Conservation (phyloP, 1,139 yeast genomes). For the Debaryomyces psychrophilus region DNA sequence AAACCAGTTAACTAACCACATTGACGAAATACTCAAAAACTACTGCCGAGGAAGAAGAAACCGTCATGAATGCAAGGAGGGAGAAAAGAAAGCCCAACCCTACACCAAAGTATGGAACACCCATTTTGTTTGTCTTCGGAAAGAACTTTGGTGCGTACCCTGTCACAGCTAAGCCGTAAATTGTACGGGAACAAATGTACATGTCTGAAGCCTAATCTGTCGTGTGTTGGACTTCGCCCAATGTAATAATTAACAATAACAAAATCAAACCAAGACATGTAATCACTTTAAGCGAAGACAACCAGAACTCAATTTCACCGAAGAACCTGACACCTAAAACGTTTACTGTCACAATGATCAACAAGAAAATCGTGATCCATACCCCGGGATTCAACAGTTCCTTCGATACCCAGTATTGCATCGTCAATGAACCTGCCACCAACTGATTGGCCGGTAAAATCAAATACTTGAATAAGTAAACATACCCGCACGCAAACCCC, state of each 20-base stretch:
- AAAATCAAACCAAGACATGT: slow-evolving; percentile 59
- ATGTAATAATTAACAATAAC: slow-evolving; percentile 50
- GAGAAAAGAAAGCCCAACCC: slow-evolving; percentile 9
- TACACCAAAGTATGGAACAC: slow-evolving; percentile 35
- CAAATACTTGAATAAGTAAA: slow-evolving; percentile 59
- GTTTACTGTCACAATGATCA: slow-evolving; percentile 53
- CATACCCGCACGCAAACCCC: slow-evolving; percentile 76
- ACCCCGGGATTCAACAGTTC: slow-evolving; percentile 58
- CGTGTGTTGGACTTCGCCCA: slow-evolving; percentile 63
- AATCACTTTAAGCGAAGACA: slow-evolving; percentile 58
- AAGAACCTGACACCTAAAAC: slow-evolving; percentile 63
- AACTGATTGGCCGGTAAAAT: slow-evolving; percentile 66
- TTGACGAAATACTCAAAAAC: slow-evolving; percentile 71
- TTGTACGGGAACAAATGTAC: slow-evolving; percentile 51
- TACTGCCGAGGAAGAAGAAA: slow-evolving; percentile 49
- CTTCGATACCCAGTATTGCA: slow-evolving; percentile 61
- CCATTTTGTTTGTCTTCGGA: slow-evolving; percentile 39
- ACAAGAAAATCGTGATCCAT: slow-evolving; percentile 58
- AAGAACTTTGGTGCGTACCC: slow-evolving; percentile 48
- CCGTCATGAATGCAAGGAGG: slow-evolving; percentile 61
- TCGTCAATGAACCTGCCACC: slow-evolving; percentile 62
- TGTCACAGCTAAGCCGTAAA: slow-evolving; percentile 48
- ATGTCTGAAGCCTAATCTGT: slow-evolving; percentile 60
- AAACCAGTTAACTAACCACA: slow-evolving; percentile 75
- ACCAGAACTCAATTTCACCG: slow-evolving; percentile 75